Evolutionary conservation across 208 protist species (phyloP), one percentile per base, ranked within the genome.

Genomic region (Crithidia acanthocephali): DNA sequence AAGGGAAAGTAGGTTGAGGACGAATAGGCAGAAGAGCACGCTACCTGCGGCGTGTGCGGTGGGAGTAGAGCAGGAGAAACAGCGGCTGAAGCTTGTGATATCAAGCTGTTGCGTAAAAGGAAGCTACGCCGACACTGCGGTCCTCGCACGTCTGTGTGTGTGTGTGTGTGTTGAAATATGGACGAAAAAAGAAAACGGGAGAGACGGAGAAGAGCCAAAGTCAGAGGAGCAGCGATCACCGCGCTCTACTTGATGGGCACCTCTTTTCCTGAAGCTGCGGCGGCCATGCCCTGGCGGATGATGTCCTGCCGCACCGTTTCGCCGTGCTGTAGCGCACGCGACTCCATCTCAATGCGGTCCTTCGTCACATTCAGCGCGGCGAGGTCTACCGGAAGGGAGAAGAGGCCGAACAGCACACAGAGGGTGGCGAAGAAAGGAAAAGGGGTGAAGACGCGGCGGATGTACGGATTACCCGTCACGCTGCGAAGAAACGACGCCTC

Each of bases 401-500:
- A 71, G 47, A 80, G 40, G 22, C 74, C 80, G 10, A 75, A 50
- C 58, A 76, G 15, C 23, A 78, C 52, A 8, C 67, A 37, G 4
- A 85, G 55, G 9, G 48, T 16, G 25, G 80, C 74, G 63, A 85
- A 72, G 56, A 81, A 67, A 6, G 80, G 69, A 23, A 85, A 74
- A 0, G 80, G 80, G 8, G 74, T 85, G 57, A 80, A 78, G 30
- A 72, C 56, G 50, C 80, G 80, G 27, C 58, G 74, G 44, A 85
- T 56, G 63, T 76, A 57, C 8, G 74, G 66, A 50, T 79, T 85
- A 48, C 63, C 66, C 1, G 80, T 81, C 37, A 85, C 9, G 65
- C 27, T 35, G 22, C 63, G 68, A 7, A 76, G 56, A 40, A 80
- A 73, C 4, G 80, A 85, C 9, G 68, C 45, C 73, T 81, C 65